Evolutionary conservation across 768 basidiomycete species (phyloP).

Genomic region (Mycena rosella): DNA sequence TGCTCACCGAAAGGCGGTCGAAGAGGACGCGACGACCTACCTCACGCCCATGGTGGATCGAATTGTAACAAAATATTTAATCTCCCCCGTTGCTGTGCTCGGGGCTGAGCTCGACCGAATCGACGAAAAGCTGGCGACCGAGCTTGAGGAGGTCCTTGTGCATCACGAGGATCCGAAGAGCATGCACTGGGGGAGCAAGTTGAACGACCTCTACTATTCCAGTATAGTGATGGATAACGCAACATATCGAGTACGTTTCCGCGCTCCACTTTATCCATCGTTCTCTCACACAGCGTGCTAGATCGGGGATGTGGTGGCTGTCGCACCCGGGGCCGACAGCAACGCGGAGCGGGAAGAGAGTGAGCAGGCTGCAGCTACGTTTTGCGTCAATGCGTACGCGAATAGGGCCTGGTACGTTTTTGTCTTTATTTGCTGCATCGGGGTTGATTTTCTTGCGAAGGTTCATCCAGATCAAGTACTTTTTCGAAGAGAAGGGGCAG

Average conservation of each 20-base stretch:
- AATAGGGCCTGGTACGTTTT: conserved; percentile 69
- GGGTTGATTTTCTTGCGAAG: conserved; percentile 48
- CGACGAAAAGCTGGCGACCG: conserved; percentile 42
- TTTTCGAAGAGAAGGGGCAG: conserved; percentile 58
- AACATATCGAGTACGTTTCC: conserved; percentile 60
- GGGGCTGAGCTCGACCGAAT: conserved; percentile 49
- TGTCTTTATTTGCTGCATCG: not conserved
- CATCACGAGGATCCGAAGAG: conserved; percentile 52
- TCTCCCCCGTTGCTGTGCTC: conserved; percentile 56
- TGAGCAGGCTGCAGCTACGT: conserved; percentile 54
- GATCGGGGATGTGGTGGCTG: conserved; percentile 32
- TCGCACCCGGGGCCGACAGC: conserved; percentile 64
- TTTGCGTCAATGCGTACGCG: conserved; percentile 67
- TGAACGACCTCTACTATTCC: conserved; percentile 47
- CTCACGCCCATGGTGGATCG: conserved; percentile 63
- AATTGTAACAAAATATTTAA: conserved; percentile 62
- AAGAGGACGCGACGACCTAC: conserved; percentile 50
- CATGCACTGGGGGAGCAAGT: conserved; percentile 46
- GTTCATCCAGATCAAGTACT: conserved; percentile 79
- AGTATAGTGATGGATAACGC: conserved; percentile 70
- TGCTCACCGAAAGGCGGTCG: not conserved
- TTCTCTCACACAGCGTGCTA: not conserved
- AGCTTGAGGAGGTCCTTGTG: conserved; percentile 41
- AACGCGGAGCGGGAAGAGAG: conserved; percentile 56
- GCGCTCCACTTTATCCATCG: not conserved